phyloP scores from a whole-genome alignment of 192 early-diverging fungal genomes.

The Coemansia sp. region DNA sequence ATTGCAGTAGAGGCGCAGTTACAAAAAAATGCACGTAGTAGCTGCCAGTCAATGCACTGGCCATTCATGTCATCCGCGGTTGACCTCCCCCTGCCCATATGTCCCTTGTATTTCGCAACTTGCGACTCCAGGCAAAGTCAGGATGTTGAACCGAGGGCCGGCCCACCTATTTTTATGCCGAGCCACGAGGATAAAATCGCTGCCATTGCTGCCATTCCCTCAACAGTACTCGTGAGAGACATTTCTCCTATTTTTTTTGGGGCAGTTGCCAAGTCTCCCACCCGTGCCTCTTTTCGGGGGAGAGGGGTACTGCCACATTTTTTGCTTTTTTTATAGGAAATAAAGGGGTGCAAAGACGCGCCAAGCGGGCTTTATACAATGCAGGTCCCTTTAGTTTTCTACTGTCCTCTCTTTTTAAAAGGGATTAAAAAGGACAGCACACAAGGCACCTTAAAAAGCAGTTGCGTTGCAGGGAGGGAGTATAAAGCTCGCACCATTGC shows the following conservation, averaged over 20 bases:
- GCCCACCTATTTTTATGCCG: not conserved
- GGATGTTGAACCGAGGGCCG: not conserved
- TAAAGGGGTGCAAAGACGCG: not conserved
- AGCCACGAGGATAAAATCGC: not conserved
- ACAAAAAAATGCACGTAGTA: not conserved
- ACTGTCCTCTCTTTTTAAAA: not conserved
- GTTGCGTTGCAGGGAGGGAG: not conserved
- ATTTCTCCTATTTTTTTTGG: not conserved
- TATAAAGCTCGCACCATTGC: not conserved
- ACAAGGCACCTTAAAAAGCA: not conserved
- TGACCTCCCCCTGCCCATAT: not conserved
- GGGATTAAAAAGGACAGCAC: not conserved
- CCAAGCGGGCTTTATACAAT: not conserved
- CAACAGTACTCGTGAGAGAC: not conserved
- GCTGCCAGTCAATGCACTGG: not conserved
- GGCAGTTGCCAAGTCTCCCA: not conserved
- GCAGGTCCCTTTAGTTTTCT: not conserved
- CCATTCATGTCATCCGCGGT: not conserved
- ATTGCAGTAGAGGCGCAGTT: slow-evolving; percentile 2
- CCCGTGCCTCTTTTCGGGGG: not conserved
- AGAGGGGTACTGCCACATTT: not conserved
- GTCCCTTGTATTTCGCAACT: not conserved
- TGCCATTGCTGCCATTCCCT: not conserved
- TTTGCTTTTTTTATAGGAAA: no score
- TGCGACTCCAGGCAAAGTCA: not conserved